These are phyloP conservation scores for Blastobotrys attinorum DNA, from an alignment of 805 yeast genomes.

Conservation along the genomic window DNA sequence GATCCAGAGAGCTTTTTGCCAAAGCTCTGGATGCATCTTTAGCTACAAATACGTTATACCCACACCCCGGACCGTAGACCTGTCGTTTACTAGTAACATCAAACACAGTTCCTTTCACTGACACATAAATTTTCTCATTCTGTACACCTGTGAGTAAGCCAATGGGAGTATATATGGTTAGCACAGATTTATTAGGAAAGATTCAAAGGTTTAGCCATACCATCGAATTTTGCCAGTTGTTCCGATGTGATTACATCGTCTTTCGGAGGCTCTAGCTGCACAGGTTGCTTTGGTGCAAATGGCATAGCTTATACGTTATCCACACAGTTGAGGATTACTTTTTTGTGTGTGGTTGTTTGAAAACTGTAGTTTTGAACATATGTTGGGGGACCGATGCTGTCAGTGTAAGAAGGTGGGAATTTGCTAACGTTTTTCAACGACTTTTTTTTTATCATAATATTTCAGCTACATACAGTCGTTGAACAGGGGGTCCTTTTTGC, in stretches of 20 bases:
- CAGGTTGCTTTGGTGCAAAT: constrained; percentile 50
- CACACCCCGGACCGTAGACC: constrained; percentile 71
- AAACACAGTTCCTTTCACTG: constrained; percentile 66
- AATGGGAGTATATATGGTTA: no score
- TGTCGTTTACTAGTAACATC: constrained; percentile 63
- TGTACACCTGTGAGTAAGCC: constrained; percentile 35
- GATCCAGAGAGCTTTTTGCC: constrained; percentile 57
- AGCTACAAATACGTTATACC: constrained; percentile 66
- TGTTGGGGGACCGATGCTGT: no score
- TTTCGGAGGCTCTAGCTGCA: constrained; percentile 44
- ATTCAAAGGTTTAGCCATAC: constrained; percentile 23
- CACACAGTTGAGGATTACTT: no score
- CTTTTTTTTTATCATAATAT: no score
- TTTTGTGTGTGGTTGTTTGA: no score
- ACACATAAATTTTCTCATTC: constrained; percentile 52
- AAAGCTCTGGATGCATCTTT: constrained; percentile 71
- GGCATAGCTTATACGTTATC: no score
- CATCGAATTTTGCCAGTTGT: constrained; percentile 41
- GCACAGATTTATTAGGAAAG: no score
- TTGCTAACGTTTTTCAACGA: no score
- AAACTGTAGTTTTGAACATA: no score
- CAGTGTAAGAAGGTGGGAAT: no score
- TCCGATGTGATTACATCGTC: constrained; percentile 36
- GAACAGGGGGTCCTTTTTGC: no score
- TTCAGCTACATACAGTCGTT: no score